Base-by-base conservation (phyloP, 2,329 filamentous ascomycete genomes). In the Epichloe amarillans region DNA sequence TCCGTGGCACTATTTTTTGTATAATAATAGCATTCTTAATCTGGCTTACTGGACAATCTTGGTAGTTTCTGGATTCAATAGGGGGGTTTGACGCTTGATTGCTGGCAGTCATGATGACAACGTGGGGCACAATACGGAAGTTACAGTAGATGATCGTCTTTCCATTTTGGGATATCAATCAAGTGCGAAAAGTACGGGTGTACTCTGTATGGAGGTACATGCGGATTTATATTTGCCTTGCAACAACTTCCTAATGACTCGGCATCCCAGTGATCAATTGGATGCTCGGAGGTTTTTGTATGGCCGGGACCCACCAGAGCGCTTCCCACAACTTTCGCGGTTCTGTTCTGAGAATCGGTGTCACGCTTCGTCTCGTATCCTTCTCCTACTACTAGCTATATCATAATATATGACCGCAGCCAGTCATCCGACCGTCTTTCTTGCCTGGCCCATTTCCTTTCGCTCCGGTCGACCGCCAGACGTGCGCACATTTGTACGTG, bases 21-120 rank as follows among this genome's bases (percentile, higher is more conserved):
- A 52, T 46, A 52, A 17, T 46, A 42, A 21, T 41, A 50, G 43
- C 42, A 50, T 45, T 17, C 15, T 30, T 39, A 19, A 39, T 46
- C 17, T 23, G 36, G 42, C 44, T 46, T 17, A 35, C 5, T 12
- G 26, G 46, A 12, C 26, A 17, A 8, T 21, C 14, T 8, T 17
- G 26, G 17, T 39, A 21, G 44, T 35, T 26, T 21, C 15, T 45
- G 26, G 44, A 7, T 21, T 49, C 19, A 35, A 45, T 15, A n/a
- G 35, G 46, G 17, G n/a, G 17, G 19, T 33, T 17, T 49, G 37
- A 6, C 14, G 37, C 6, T 47, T 39, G 23, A 21, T 19, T 19
- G 23, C 17, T n/a, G 37, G 47, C 5, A 42, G 38, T 49, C 17
- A 38, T 38, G 14, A 38, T 38, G 37, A n/a, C 37, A 38, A n/a